Conservation (phyloP, 129 eudicot species). For the Saposhnikovia divaricata region DNA sequence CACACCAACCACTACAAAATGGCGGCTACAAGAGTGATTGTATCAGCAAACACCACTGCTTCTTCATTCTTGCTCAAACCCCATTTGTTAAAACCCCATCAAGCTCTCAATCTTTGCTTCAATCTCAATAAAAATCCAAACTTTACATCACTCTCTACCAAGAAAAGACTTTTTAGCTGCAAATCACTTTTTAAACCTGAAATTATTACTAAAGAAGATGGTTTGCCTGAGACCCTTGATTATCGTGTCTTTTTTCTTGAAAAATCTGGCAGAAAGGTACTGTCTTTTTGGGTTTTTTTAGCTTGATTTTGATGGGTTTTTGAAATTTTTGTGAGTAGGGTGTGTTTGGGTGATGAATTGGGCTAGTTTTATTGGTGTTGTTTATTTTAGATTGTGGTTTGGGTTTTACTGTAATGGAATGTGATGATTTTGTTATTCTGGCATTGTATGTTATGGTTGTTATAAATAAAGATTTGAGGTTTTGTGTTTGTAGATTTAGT, state of each 20-base stretch:
- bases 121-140: constrained; percentile 19
- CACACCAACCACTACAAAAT: constrained; percentile 18
- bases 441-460: not conserved
- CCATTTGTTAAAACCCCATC: constrained; percentile 30
- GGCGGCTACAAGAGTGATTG: constrained; percentile 73
- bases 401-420: not conserved
- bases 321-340: not conserved
- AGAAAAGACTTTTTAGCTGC: constrained; percentile 54
- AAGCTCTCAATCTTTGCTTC: constrained; percentile 33
- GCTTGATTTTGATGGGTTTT: not conserved
- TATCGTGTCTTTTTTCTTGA: constrained; percentile 76
- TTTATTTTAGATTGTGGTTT: not conserved
- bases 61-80: constrained; percentile 37
- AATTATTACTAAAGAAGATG: constrained; percentile 59
- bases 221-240: constrained; percentile 92
- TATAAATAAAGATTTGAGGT: not conserved
- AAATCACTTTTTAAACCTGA: constrained; percentile 59
- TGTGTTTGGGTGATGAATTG: not conserved
- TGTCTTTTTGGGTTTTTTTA: not conserved
- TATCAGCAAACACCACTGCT: constrained; percentile 48
- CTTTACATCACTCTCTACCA: constrained; percentile 19
- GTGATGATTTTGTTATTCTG: not conserved
- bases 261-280: constrained; percentile 76
- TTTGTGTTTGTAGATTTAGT: not conserved
- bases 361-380: not conserved